phyloP scores from a whole-genome alignment of 2,329 filamentous ascomycete species.

The Aspergillus pseudonomiae region DNA sequence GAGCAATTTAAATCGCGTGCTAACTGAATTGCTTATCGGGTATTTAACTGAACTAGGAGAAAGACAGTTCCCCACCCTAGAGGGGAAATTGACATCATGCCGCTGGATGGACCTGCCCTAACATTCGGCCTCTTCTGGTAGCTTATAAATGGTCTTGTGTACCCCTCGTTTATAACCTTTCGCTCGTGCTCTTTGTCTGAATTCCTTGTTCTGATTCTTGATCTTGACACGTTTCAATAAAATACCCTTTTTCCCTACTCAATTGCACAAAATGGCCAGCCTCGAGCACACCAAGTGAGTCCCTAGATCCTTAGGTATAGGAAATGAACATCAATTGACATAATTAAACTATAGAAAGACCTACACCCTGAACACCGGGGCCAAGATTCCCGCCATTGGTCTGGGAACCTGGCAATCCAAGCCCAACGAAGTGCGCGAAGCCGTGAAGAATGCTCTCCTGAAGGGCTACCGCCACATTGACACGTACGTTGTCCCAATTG shows the following conservation, averaged over 20 bases:
- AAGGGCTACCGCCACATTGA: constrained; percentile 61
- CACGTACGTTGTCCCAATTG: constrained; percentile 41
- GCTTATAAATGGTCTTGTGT: constrained; percentile 19
- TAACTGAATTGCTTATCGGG: no score
- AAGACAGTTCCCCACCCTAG: constrained; percentile 8
- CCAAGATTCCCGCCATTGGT: constrained; percentile 53
- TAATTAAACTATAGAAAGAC: no score
- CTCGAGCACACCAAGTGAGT: constrained; percentile 35
- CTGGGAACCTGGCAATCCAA: constrained; percentile 61
- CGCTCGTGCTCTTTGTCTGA: background rate
- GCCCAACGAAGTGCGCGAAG: constrained; percentile 54
- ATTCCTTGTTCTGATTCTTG: background rate
- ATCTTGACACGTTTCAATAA: background rate
- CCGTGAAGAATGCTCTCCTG: constrained; percentile 53
- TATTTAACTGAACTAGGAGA: no score
- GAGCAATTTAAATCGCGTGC: no score
- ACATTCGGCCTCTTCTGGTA: constrained; percentile 7
- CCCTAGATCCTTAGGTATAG: background rate
- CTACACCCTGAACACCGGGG: constrained; percentile 54
- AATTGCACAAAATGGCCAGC: constrained; percentile 29
- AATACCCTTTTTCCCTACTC: background rate
- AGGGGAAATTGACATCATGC: constrained; percentile 25
- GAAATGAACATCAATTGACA: background rate
- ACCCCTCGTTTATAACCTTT: constrained; percentile 1
- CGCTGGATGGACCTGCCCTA: constrained; percentile 28